A percentile compares a stretch with the other conserved stretches of the same genome.
These are phyloP conservation scores for Vickermania ingenoplastis DNA, from an alignment of 208 protist genomes.

Conservation along the genomic window DNA sequence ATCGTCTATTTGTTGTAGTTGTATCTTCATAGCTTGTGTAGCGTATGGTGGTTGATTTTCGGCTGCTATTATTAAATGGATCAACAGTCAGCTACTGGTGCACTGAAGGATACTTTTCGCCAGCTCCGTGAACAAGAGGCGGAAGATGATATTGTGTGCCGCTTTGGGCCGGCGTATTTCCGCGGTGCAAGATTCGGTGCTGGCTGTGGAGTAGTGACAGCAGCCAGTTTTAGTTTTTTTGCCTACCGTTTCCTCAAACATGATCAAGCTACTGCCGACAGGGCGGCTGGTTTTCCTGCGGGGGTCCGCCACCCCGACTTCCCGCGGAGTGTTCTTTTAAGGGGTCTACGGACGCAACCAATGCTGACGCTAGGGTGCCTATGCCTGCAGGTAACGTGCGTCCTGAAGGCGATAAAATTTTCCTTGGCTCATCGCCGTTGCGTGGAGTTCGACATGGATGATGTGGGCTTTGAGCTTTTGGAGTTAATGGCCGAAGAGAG, in stretches of 20 bases:
- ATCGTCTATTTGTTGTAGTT: too few relatives aligned
- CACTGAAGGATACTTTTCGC: too few relatives aligned
- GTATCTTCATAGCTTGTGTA: too few relatives aligned
- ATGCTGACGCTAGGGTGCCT: conserved; percentile 68
- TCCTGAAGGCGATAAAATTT: conserved; percentile 63
- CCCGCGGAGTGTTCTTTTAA: conserved; percentile 32
- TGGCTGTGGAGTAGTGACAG: conserved; percentile 26
- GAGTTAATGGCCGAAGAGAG: conserved; percentile 15
- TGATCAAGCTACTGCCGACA: conserved; percentile 8
- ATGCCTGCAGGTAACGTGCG: conserved; percentile 35
- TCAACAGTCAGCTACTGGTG: too few relatives aligned
- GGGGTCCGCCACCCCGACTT: conserved; percentile 21
- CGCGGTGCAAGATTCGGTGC: conserved; percentile 50
- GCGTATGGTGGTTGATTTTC: too few relatives aligned
- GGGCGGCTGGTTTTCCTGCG: conserved; percentile 13
- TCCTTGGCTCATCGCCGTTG: conserved; percentile 54
- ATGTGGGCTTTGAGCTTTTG: conserved; percentile 50
- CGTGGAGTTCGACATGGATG: conserved; percentile 65
- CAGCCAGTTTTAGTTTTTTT: conserved; percentile 18
- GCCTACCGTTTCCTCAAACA: conserved; percentile 36
- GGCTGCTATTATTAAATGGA: too few relatives aligned
- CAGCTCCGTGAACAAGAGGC: conserved; percentile 27
- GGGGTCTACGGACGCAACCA: conserved; percentile 58
- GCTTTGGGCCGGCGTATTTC: conserved; percentile 75
- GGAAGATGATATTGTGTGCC: conserved; percentile 63